phyloP scores from a whole-genome alignment of 2,329 filamentous ascomycete genomes.

The Didymella pinodella region DNA sequence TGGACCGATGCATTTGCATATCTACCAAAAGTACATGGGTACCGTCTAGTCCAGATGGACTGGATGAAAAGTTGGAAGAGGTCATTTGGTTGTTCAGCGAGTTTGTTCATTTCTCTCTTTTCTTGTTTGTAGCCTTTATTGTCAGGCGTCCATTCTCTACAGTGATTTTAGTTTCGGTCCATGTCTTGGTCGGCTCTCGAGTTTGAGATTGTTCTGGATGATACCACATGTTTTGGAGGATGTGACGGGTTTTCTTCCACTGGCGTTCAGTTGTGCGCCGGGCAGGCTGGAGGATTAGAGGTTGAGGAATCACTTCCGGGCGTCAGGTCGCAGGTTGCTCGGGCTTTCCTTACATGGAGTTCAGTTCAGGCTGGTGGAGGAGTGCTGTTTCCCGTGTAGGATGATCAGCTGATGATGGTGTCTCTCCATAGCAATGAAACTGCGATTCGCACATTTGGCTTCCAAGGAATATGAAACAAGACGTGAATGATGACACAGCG shows the following conservation, averaged over 20 bases:
- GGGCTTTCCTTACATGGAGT: slow-evolving; percentile 12
- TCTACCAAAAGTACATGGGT: slow-evolving; percentile 36
- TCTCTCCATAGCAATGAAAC: slow-evolving; percentile 22
- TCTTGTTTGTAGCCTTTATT: slow-evolving; percentile 7
- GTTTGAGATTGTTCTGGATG: slow-evolving; percentile 33
- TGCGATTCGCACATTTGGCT: background rate
- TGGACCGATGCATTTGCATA: slow-evolving; percentile 39
- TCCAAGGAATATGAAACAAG: background rate
- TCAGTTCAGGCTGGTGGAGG: slow-evolving; percentile 11
- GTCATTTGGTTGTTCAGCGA: slow-evolving; percentile 14
- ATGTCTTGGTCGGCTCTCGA: slow-evolving; percentile 22
- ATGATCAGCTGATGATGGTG: slow-evolving; percentile 25
- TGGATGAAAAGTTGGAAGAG: slow-evolving; percentile 32
- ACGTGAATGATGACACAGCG: slow-evolving; percentile 3
- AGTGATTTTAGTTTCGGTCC: slow-evolving; percentile 19
- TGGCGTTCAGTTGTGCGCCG: slow-evolving; percentile 36
- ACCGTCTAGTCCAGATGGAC: slow-evolving; percentile 25
- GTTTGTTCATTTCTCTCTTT: slow-evolving; percentile 4
- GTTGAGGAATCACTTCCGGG: slow-evolving; percentile 25
- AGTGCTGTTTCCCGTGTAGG: slow-evolving; percentile 24
- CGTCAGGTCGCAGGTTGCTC: slow-evolving; percentile 21
- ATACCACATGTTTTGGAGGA: slow-evolving; percentile 42
- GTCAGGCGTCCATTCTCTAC: slow-evolving; percentile 20
- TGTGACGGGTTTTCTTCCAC: slow-evolving; percentile 32
- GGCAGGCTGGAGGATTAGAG: slow-evolving; percentile 29